Conservation (phyloP, 306 rosid species). For the Potentilla sterilis region DNA sequence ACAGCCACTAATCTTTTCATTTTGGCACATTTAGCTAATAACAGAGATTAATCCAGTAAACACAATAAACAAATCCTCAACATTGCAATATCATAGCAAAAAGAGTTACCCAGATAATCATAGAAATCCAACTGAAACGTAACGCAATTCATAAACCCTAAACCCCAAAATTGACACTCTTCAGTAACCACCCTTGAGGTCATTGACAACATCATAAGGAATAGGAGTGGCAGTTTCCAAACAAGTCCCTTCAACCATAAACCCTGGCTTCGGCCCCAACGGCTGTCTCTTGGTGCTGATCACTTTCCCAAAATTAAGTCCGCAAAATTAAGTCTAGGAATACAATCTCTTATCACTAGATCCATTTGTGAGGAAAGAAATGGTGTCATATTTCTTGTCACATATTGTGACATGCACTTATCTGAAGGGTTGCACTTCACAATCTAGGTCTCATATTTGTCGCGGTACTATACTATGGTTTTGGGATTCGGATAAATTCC, state of each 20-base stretch:
- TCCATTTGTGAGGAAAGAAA: too few species aligned
- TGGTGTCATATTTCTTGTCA: too few species aligned
- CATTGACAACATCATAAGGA: constrained; percentile 28
- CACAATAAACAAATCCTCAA: background rate
- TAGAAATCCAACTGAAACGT: background rate
- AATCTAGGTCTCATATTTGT: too few species aligned
- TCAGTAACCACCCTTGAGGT: constrained; percentile 32
- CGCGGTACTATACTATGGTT: too few species aligned
- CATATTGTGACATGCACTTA: too few species aligned
- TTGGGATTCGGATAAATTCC: too few species aligned
- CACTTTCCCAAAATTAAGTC: background rate
- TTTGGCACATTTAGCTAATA: too few species aligned
- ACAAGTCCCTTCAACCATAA: constrained; percentile 31
- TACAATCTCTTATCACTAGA: too few species aligned
- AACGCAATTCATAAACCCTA: background rate
- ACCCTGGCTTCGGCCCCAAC: constrained; percentile 10
- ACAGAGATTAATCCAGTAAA: too few species aligned
- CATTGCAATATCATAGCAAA: background rate
- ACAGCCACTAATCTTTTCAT: too few species aligned
- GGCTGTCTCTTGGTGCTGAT: constrained; percentile 24
- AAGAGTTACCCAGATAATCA: background rate
- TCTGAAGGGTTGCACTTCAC: too few species aligned
- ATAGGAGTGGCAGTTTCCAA: constrained; percentile 26
- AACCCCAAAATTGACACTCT: background rate
- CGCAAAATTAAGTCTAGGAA: too few species aligned